Conservation (phyloP, 345 rosid genomes). For the Bruguiera parviflora region DNA sequence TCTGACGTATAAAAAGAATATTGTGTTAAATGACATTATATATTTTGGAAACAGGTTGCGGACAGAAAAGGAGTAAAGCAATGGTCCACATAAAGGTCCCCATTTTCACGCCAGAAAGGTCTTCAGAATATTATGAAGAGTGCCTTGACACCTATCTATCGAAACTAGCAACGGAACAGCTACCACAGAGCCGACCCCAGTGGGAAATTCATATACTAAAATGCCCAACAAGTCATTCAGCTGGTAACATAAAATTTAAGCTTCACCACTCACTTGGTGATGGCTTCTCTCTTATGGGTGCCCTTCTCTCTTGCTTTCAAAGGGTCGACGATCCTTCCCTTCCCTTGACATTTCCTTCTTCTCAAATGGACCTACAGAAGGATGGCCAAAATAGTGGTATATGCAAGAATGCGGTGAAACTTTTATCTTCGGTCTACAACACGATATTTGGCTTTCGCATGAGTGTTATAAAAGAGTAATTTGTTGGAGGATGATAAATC, state of each 20-base stretch:
- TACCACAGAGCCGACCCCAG: conserved; percentile 35
- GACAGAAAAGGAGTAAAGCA: conserved; percentile 24
- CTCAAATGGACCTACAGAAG: background rate
- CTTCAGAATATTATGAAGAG: conserved; percentile 31
- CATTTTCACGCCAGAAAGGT: conserved; percentile 24
- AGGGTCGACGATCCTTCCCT: conserved; percentile 48
- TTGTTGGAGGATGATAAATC: conserved; percentile 33
- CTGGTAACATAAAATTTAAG: conserved; percentile 37
- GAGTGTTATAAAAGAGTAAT: conserved; percentile 44
- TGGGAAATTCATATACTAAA: conserved; percentile 56
- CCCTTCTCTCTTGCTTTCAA: conserved; percentile 49
- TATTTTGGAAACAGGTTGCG: conserved; percentile 19
- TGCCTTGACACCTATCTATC: conserved; percentile 33
- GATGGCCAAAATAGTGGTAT: background rate
- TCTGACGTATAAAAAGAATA: too few species aligned
- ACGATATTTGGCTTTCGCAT: conserved; percentile 35
- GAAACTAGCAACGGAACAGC: conserved; percentile 20
- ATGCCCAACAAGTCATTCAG: conserved; percentile 37
- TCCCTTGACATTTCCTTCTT: conserved; percentile 40
- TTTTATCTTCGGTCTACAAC: conserved; percentile 18
- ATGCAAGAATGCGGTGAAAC: background rate
- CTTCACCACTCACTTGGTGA: conserved; percentile 60
- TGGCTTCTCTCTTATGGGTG: conserved; percentile 50
- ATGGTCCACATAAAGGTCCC: conserved; percentile 38
- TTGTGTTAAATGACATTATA: too few species aligned